Percentiles rank a stretch among this genome's conserved stretches.
Evolutionary conservation across 2,329 filamentous ascomycete genomes (phyloP).

Genomic region (Penicillium italicum): DNA sequence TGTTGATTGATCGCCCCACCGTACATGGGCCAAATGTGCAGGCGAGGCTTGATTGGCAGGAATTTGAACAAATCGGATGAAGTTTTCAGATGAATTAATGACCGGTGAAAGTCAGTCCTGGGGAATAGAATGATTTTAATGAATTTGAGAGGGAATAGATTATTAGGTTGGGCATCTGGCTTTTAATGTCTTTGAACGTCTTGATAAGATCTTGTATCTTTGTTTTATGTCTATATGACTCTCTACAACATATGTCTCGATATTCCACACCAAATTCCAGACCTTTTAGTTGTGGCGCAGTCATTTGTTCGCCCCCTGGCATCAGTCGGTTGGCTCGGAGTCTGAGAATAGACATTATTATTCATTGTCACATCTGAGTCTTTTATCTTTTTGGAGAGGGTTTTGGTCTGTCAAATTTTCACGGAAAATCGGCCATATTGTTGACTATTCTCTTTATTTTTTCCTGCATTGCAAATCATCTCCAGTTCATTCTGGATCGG

Average conservation of each 20-base stretch:
- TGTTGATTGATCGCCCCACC: constrained; percentile 12
- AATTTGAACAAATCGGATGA: constrained; percentile 9
- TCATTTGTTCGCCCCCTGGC: constrained; percentile 6
- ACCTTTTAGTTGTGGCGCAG: constrained; percentile 4
- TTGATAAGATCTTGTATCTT: not conserved
- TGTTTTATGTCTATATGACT: not conserved
- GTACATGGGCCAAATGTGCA: not conserved
- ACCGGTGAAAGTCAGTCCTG: not conserved
- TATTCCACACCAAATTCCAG: not conserved
- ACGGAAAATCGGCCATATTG: not conserved
- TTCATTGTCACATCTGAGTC: not conserved
- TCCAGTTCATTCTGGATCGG: constrained; percentile 22
- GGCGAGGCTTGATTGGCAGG: constrained; percentile 6
- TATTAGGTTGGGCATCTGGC: constrained; percentile 2
- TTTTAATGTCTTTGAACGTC: not conserved
- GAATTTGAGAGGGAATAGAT: not conserved
- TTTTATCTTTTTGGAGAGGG: not conserved
- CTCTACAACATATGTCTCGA: not conserved
- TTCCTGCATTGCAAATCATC: constrained; percentile 6
- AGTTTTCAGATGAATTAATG: constrained; percentile 3
- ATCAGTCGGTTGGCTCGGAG: constrained; percentile 2
- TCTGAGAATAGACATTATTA: not conserved
- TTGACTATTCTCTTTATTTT: not conserved
- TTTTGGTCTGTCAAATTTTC: not conserved
- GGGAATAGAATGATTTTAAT: not conserved